Percentiles rank a stretch among this genome's conserved stretches.
Evolutionary conservation across 179 eudicot species (phyloP).

Genomic region (Dionaea muscipula): DNA sequence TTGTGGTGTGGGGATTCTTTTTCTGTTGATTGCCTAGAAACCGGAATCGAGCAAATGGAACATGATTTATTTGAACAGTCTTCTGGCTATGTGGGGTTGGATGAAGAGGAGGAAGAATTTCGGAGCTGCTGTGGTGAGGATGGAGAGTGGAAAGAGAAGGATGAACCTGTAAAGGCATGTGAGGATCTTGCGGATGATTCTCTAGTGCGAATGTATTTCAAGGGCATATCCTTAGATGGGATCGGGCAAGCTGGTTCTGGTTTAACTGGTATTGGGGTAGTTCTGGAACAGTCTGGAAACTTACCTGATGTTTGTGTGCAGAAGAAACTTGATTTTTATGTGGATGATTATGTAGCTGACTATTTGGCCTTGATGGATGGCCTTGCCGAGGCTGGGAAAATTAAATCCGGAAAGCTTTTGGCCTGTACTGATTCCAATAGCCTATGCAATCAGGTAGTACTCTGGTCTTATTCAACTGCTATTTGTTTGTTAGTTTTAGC

Average conservation of each 20-base stretch:
- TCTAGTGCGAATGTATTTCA: slow-evolving; percentile 43
- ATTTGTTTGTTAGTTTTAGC: neutral
- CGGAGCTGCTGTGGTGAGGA: slow-evolving; percentile 73
- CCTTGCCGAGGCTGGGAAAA: slow-evolving; percentile 38
- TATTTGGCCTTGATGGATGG: slow-evolving; percentile 74
- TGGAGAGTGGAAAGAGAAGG: slow-evolving; percentile 24
- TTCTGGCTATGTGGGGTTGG: slow-evolving; percentile 14
- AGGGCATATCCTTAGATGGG: slow-evolving; percentile 45
- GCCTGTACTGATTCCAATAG: slow-evolving; percentile 49
- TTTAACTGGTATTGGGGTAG: slow-evolving; percentile 66
- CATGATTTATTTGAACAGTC: slow-evolving; percentile 12
- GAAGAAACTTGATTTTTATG: slow-evolving; percentile 70
- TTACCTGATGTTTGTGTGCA: slow-evolving; percentile 39
- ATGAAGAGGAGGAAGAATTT: slow-evolving; percentile 73
- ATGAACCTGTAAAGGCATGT: slow-evolving; percentile 12
- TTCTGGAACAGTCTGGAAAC: slow-evolving; percentile 30
- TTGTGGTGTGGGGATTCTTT: neutral
- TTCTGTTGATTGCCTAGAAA: neutral
- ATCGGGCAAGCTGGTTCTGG: slow-evolving; percentile 39
- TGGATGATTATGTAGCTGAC: slow-evolving; percentile 52
- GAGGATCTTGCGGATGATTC: slow-evolving; percentile 25
- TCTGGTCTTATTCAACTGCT: neutral
- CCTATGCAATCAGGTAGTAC: slow-evolving; percentile 51
- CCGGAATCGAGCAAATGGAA: slow-evolving; percentile 18
- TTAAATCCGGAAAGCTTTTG: slow-evolving; percentile 25